Evolutionary conservation across 768 basidiomycete species (phyloP).

Genomic region (Suillus brevipes): DNA sequence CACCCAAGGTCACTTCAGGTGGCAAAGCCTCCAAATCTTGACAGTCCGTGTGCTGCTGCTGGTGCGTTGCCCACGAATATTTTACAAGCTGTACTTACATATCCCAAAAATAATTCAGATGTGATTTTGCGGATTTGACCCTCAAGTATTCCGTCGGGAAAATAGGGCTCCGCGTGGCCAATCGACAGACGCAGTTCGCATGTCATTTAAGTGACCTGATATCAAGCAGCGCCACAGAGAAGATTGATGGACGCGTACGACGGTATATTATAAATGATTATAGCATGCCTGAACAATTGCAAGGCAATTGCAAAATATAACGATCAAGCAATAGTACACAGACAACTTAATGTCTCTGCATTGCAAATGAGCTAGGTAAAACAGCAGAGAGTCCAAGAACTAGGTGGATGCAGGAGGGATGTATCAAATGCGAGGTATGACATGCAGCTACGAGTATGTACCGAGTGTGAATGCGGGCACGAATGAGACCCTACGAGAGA

Average conservation of each 20-base stretch:
- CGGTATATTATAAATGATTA: conserved; percentile 5
- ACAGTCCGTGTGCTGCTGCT: neutral
- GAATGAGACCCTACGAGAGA: conserved; percentile 14
- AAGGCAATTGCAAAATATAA: neutral
- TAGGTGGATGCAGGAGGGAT: conserved; percentile 11
- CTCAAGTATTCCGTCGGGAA: neutral
- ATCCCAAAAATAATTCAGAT: neutral
- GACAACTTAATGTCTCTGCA: conserved; percentile 6
- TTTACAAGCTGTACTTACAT: neutral
- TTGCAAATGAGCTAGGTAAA: conserved; percentile 10
- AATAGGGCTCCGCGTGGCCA: neutral
- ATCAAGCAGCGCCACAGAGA: neutral
- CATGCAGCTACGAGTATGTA: conserved; percentile 24
- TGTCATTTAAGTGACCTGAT: neutral
- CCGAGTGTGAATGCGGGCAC: conserved; percentile 11
- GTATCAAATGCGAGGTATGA: conserved; percentile 21
- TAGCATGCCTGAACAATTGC: neutral
- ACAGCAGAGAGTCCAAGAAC: conserved; percentile 19
- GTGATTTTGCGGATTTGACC: neutral
- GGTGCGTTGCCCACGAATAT: neutral
- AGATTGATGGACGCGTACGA: neutral
- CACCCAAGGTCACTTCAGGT: conserved; percentile 11
- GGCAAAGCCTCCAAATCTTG: neutral
- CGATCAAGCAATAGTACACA: conserved; percentile 3
- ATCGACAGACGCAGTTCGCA: neutral